Evolutionary conservation across 441 rosid species (phyloP).

Genomic region (Pelargonium australe): DNA sequence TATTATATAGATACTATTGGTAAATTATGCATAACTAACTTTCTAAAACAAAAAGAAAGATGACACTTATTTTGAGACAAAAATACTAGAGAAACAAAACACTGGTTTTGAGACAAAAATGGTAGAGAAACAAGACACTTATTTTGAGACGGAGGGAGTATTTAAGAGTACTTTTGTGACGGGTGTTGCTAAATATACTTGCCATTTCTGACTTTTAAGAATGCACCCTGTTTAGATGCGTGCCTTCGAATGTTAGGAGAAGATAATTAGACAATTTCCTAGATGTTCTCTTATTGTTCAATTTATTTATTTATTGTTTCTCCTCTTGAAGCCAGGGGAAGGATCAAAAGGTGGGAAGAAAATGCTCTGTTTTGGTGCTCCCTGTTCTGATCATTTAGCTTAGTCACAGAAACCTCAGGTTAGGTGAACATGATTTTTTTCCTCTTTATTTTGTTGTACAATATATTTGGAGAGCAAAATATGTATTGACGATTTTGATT

Average conservation of each 20-base stretch:
- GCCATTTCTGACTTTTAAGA: too few species aligned
- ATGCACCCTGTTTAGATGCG: too few species aligned
- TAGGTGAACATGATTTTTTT: constrained; percentile 33
- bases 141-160: too few species aligned
- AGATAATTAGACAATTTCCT: constrained; percentile 5
- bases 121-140: too few species aligned
- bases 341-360: constrained; percentile 27
- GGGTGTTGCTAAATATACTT: too few species aligned
- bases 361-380: constrained; percentile 20
- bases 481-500: constrained; percentile 27
- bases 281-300: not conserved
- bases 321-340: constrained; percentile 27
- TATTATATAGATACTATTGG: too few species aligned
- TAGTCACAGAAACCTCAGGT: constrained; percentile 29
- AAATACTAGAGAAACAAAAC: too few species aligned
- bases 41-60: too few species aligned
- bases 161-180: too few species aligned
- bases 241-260: not conserved
- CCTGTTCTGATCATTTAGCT: constrained; percentile 21
- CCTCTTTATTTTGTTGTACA: constrained; percentile 12
- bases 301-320: not conserved
- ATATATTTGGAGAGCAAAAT: constrained; percentile 20
- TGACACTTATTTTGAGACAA: too few species aligned
- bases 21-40: too few species aligned
- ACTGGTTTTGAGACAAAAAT: too few species aligned